Evolutionary conservation across 192 early-diverging fungal genomes (phyloP), one percentile per base, ranked within the genome.

Genomic region (Phlyctochytrium bullatum): DNA sequence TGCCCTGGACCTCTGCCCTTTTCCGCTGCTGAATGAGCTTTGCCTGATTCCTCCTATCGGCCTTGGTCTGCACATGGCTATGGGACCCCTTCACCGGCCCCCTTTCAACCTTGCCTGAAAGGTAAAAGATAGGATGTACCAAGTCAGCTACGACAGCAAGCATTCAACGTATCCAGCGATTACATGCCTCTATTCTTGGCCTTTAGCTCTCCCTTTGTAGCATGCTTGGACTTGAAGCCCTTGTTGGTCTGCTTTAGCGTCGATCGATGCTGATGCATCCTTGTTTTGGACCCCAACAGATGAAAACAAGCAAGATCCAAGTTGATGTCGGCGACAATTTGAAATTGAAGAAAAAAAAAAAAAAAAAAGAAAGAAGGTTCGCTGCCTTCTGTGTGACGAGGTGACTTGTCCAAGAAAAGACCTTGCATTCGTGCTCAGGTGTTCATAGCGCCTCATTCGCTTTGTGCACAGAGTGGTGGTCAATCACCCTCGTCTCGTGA

Each of bases 201-300:
- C 68, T 91, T 90, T 40, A 92, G 66, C 14, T 77, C 71, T 35
- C 90, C 88, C 67, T 97, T 98, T 0, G 92, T 83, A 25, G 91
- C 83, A 84, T 92, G 91, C 69, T 90, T 89, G 10, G 92, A 92
- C 80, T 98, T 98, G 89, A 98, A 98, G 61, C 89, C 86, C 78
- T 97, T 98, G 88, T 98, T 96, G 67, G 81, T 83, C 78, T 95
- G 92, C 81, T 94, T 96, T 60, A 93, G 81, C 30, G 86, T 81
- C 62, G 92, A 82, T 35, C 92, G 77, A 72, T 92, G 88, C 20
- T 63, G 63, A 64, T 69, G 67, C 32, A 34, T 20, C 30, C 54
- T 57, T 62, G 32, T n/a, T 20, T 17, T 0, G n/a, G 34, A 62
- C n/a, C 20, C 20, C 25, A 62, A 62, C 17, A 59, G 30, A 59